Percentiles rank a stretch among this genome's conserved stretches.
Evolutionary conservation across 208 protist genomes (phyloP).

Genomic region (Crithidia fasciculata): DNA sequence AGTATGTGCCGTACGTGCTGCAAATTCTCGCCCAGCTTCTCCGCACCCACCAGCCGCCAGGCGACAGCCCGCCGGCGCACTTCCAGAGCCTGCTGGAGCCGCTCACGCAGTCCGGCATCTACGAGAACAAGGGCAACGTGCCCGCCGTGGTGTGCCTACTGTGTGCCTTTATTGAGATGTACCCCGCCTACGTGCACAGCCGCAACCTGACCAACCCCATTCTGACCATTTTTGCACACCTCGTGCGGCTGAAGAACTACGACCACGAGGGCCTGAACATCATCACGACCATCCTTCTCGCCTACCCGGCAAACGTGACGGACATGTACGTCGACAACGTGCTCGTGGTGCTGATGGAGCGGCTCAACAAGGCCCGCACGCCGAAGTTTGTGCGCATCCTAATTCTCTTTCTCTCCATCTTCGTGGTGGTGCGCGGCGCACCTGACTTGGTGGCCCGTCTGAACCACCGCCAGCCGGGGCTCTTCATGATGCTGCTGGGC

Average conservation of each 20-base stretch:
- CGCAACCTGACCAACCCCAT: slow-evolving; percentile 56
- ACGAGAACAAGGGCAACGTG: slow-evolving; percentile 75
- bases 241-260: slow-evolving; percentile 87
- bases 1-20: slow-evolving; percentile 97
- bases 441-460: slow-evolving; percentile 63
- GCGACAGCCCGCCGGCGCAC: slow-evolving; percentile 27
- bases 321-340: slow-evolving; percentile 57
- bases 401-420: slow-evolving; percentile 88
- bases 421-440: slow-evolving; percentile 63
- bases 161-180: slow-evolving; percentile 72
- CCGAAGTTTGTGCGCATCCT: slow-evolving; percentile 90
- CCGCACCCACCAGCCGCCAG: slow-evolving; percentile 57
- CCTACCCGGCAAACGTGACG: slow-evolving; percentile 75
- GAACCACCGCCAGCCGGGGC: slow-evolving; percentile 68
- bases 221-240: slow-evolving; percentile 61
- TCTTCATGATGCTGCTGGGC: slow-evolving; percentile 85
- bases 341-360: slow-evolving; percentile 74
- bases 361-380: slow-evolving; percentile 74
- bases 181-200: slow-evolving; percentile 71
- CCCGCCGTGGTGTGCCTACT: slow-evolving; percentile 85
- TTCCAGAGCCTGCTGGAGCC: slow-evolving; percentile 72
- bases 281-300: slow-evolving; percentile 78
- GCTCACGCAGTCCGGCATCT: slow-evolving; percentile 67
- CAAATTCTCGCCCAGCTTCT: slow-evolving; percentile 96
- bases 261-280: slow-evolving; percentile 92